phyloP scores from a whole-genome alignment of 192 early-diverging fungal species.

The Phlyctochytrium bullatum region DNA sequence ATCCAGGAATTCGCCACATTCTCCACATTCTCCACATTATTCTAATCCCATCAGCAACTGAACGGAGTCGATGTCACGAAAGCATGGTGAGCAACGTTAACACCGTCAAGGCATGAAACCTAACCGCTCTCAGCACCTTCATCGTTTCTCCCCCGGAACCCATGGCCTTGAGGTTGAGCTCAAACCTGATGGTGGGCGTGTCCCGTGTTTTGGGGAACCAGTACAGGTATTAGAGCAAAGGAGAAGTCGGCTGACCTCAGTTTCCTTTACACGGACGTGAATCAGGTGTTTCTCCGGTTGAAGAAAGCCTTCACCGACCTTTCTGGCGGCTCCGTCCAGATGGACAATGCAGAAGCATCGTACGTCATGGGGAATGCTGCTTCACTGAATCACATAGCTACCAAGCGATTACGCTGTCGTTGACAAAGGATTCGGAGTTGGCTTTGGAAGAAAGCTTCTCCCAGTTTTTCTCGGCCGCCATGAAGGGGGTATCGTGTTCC shows the following conservation, averaged over 20 bases:
- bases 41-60: conserved; percentile 1
- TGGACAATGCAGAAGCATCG: background rate
- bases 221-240: background rate
- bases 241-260: background rate
- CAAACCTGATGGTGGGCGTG: conserved; percentile 5
- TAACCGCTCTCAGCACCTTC: background rate
- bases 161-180: conserved; percentile 1
- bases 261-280: conserved; percentile 7
- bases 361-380: no score
- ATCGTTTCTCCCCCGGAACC: background rate
- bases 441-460: background rate
- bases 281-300: conserved; percentile 4
- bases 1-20: no score
- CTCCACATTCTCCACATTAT: no score
- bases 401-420: background rate
- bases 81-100: conserved; percentile 4
- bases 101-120: background rate
- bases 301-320: conserved; percentile 4
- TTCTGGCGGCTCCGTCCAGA: background rate
- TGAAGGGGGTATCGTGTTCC: no score
- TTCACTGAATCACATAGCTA: background rate
- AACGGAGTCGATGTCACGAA: conserved; percentile 1
- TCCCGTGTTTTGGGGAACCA: conserved; percentile 4
- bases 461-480: background rate
- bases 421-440: background rate